phyloP scores from a whole-genome alignment of 768 basidiomycete genomes.

The Kwoniella sp. region DNA sequence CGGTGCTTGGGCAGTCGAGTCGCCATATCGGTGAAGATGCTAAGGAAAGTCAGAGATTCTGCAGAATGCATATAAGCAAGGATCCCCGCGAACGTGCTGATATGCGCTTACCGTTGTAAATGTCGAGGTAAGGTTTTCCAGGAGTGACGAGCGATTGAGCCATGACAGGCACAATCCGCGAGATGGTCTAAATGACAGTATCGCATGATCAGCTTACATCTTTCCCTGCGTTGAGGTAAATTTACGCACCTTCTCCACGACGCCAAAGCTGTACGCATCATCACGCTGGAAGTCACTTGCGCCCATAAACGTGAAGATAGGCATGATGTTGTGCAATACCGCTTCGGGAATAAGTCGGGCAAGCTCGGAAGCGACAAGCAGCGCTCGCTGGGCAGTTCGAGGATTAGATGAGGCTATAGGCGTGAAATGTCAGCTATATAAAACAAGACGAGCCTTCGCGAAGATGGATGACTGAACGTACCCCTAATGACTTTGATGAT shows the following conservation, averaged over 20 bases:
- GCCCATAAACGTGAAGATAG: conserved; percentile 99
- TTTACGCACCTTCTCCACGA: conserved; percentile 78
- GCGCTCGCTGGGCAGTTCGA: conserved; percentile 89
- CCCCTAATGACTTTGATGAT: conserved; percentile 84
- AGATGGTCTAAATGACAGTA: conserved; percentile 68
- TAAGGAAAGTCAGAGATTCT: conserved; percentile 74
- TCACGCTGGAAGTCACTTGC: conserved; percentile 97
- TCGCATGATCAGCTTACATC: neutral
- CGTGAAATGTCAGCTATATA: neutral
- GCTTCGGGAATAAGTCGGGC: conserved; percentile 84
- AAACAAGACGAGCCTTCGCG: neutral
- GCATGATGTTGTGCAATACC: conserved; percentile 92
- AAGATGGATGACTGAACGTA: conserved; percentile 51
- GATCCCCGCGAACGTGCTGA: neutral
- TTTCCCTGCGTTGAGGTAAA: neutral
- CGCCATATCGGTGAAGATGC: conserved; percentile 89
- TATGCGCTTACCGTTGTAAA: conserved; percentile 59
- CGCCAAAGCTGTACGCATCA: conserved; percentile 90
- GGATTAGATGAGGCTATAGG: conserved; percentile 78
- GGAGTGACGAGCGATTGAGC: conserved; percentile 71
- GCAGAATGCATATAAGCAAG: neutral
- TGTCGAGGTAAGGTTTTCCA: conserved; percentile 62
- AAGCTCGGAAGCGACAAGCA: conserved; percentile 80
- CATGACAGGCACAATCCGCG: conserved; percentile 92
- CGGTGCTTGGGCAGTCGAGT: conserved; percentile 91